Base-by-base conservation (phyloP, 106 monocot genomes). In the Xerophyta viscosa region DNA sequence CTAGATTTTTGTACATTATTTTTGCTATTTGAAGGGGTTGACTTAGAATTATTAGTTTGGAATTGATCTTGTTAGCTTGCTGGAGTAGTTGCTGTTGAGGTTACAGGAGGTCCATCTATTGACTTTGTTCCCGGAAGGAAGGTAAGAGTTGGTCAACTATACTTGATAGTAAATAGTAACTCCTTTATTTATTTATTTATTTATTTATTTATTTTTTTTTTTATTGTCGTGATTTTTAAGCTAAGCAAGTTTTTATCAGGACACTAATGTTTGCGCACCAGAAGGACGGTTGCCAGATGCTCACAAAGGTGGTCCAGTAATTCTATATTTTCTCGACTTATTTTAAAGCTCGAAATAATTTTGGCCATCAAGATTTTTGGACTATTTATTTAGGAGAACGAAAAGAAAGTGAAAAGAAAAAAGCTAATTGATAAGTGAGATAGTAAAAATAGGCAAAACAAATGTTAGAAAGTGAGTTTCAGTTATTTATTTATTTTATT, bases 41-140 rank as follows among this genome's bases (percentile, higher is more conserved):
- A 20, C 1, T 21, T 6, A 0, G 10, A 10, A 47, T 20, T 19
- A 47, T 47, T 20, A 20, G n/a, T 47, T 3, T 21, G 23, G 21
- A 9, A 23, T 47, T 23, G 3, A 47, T 47, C 2, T 54, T 44
- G 8, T 49, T 58, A 96, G 94, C 76, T 96, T 67, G 88, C 94
- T 70, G 94, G 94, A 76, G 88, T 88, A 30, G 85, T 96, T 71
- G 96, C 96, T 36, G 88, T 96, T 66, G 86, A 86, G 67, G 73
- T 86, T 66, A 86, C 86, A 41, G 86, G 86, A 51, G 86, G 86
- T 18, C 94, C 94, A 4, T 78, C 84, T 2, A 61, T 96, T 55
- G 73, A 84, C 41, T 96, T 96, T 60, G 70, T 66, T 45, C 85
- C 88, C 10, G 96, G 96, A 13, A 75, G 96, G 80, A 75, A 61